Evolutionary conservation across 345 rosid genomes (phyloP).

Genomic region (Alliaria petiolata): DNA sequence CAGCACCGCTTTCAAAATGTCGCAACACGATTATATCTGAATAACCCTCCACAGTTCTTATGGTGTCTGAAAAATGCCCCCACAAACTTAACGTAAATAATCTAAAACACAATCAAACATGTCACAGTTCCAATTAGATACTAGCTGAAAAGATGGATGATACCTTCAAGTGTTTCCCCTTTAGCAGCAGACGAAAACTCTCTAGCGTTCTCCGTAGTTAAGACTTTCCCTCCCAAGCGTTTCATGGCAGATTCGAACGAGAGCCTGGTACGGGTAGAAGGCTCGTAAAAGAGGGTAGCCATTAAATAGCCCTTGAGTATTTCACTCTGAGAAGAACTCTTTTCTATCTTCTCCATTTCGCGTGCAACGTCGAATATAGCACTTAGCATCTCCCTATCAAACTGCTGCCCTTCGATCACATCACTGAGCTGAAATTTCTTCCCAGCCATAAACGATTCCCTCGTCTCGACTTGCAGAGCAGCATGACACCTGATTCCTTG

Average conservation of each 20-base stretch:
- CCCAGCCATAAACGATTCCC: slow-evolving; percentile 27
- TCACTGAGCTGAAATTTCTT: slow-evolving; percentile 73
- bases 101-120: background rate
- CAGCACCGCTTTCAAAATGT: slow-evolving; percentile 97
- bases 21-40: slow-evolving; percentile 91
- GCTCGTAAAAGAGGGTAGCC: slow-evolving; percentile 97
- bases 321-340: slow-evolving; percentile 66
- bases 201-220: slow-evolving; percentile 92
- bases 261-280: slow-evolving; percentile 94
- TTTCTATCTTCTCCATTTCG: slow-evolving; percentile 83
- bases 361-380: slow-evolving; percentile 78
- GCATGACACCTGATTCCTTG: slow-evolving; percentile 39
- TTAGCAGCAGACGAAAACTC: slow-evolving; percentile 96
- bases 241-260: slow-evolving; percentile 99
- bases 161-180: slow-evolving; percentile 99
- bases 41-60: slow-evolving; percentile 93
- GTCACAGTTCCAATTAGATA: background rate
- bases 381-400: slow-evolving; percentile 68
- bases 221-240: slow-evolving; percentile 88
- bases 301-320: slow-evolving; percentile 82
- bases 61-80: slow-evolving; percentile 53
- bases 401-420: slow-evolving; percentile 92
- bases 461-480: slow-evolving; percentile 31
- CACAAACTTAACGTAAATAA: background rate
- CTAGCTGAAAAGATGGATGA: background rate